These are phyloP conservation scores for Stenocarpella maydis DNA, from an alignment of 2,329 filamentous ascomycete genomes.

Conservation along the genomic window DNA sequence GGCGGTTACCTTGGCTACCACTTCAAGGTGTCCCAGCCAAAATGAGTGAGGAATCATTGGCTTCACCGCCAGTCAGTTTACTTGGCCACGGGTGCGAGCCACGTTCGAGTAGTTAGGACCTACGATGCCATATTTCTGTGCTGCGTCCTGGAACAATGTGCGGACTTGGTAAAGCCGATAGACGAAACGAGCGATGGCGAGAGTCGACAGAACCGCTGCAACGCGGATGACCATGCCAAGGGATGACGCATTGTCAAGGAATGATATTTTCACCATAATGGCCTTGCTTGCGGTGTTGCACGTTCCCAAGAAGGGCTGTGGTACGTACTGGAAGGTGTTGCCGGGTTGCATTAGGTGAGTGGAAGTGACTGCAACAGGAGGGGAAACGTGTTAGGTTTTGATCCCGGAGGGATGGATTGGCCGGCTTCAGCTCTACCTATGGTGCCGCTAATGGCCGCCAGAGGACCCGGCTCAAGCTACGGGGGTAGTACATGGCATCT, in stretches of 20 bases:
- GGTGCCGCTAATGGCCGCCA: no score
- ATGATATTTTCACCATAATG: background rate
- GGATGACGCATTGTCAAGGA: background rate
- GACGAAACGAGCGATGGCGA: constrained; percentile 39
- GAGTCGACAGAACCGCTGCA: background rate
- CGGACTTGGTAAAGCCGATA: constrained; percentile 42
- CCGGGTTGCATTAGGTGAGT: background rate
- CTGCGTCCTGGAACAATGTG: constrained; percentile 39
- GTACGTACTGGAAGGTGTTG: background rate
- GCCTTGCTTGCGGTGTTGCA: background rate
- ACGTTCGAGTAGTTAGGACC: constrained; percentile 30
- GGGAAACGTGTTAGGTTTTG: background rate
- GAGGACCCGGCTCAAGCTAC: background rate
- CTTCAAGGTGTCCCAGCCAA: constrained; percentile 44
- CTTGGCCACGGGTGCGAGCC: background rate
- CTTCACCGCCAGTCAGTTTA: constrained; percentile 35
- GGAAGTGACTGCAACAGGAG: background rate
- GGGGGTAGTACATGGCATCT: background rate
- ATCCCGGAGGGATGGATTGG: background rate
- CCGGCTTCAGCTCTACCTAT: no score
- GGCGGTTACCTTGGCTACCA: constrained; percentile 41
- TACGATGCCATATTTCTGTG: constrained; percentile 42
- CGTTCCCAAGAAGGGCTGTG: background rate
- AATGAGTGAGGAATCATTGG: constrained; percentile 47
- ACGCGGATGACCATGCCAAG: background rate